These are phyloP conservation scores for Ogataea paradorogensis DNA, from an alignment of 805 yeast genomes.

Conservation along the genomic window DNA sequence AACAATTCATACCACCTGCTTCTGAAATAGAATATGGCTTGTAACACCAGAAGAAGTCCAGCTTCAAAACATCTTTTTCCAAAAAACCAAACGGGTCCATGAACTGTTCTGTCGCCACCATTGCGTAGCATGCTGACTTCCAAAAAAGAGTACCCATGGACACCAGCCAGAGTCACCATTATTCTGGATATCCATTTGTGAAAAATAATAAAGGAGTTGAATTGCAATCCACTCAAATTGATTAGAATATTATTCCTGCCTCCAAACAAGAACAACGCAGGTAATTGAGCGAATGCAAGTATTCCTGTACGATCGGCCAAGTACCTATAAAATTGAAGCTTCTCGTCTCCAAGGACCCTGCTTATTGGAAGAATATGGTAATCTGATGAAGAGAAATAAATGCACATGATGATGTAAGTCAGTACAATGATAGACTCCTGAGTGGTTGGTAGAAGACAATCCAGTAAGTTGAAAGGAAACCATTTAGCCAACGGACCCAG, in stretches of 20 bases:
- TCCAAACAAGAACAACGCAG: conserved; percentile 52
- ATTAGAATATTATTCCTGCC: conserved; percentile 55
- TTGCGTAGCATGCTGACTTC: conserved; percentile 15
- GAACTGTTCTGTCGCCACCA: conserved; percentile 5
- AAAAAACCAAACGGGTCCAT: conserved; percentile 13
- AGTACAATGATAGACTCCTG: conserved; percentile 24
- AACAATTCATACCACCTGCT: conserved; percentile 47
- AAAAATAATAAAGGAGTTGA: conserved; percentile 38
- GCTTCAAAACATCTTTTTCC: conserved; percentile 35
- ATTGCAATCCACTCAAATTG: conserved; percentile 51
- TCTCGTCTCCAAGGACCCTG: conserved; percentile 18
- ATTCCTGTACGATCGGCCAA: conserved; percentile 59
- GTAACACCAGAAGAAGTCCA: conserved; percentile 43
- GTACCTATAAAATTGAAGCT: conserved; percentile 33
- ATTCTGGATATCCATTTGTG: conserved; percentile 44
- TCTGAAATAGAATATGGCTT: conserved; percentile 44
- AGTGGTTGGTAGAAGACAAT: conserved; percentile 27
- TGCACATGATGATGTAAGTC: conserved; percentile 15
- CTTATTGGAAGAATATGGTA: conserved; percentile 14
- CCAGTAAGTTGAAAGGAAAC: conserved; percentile 12
- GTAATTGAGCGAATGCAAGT: conserved; percentile 42
- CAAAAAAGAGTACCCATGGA: conserved; percentile 36
- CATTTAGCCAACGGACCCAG: conserved; percentile 10
- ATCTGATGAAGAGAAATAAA: conserved; percentile 10
- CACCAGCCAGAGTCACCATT: conserved; percentile 26